A percentile compares a stretch with the other conserved stretches of the same genome.
Conservation (phyloP, 768 basidiomycete genomes). For the Leccinum uliginosum region DNA sequence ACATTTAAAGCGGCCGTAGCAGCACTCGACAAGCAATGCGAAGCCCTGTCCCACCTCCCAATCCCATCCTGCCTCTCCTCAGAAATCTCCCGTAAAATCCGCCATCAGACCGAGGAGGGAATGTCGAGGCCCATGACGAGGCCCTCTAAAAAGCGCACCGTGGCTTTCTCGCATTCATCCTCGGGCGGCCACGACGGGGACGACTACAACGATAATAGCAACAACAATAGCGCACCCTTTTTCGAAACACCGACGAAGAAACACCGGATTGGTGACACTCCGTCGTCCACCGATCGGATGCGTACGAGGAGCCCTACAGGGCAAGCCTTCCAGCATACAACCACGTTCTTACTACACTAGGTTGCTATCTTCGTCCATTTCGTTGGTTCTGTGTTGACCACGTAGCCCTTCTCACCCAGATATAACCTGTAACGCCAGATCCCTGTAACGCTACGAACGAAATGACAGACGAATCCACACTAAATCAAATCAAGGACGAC, state of each 20-base stretch:
- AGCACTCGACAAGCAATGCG: constrained; percentile 25
- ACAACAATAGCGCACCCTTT: no score
- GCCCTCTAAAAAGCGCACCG: constrained; percentile 32
- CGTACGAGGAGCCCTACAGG: constrained; percentile 62
- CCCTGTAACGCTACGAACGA: constrained; percentile 65
- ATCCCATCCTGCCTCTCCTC: constrained; percentile 6
- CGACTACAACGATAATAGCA: constrained; percentile 18
- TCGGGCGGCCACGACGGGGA: constrained; percentile 17
- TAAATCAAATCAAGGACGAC: constrained; percentile 57
- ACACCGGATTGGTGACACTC: constrained; percentile 26
- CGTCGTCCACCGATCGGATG: constrained; percentile 10
- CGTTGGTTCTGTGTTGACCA: constrained; percentile 16
- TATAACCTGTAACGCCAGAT: constrained; percentile 33
- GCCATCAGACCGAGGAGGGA: constrained; percentile 7
- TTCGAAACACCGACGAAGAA: constrained; percentile 43
- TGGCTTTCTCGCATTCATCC: constrained; percentile 12
- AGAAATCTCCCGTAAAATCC: constrained; percentile 20
- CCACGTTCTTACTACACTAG: constrained; percentile 41
- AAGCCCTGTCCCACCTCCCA: not conserved
- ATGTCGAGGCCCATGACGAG: not conserved
- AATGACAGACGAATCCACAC: constrained; percentile 78
- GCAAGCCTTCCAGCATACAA: constrained; percentile 61
- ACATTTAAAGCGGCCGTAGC: constrained; percentile 18
- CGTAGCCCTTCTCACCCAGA: constrained; percentile 34
- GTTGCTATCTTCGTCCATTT: constrained; percentile 28